These are phyloP conservation scores for Ramaria rubella DNA, from an alignment of 768 basidiomycete species.

Conservation along the genomic window DNA sequence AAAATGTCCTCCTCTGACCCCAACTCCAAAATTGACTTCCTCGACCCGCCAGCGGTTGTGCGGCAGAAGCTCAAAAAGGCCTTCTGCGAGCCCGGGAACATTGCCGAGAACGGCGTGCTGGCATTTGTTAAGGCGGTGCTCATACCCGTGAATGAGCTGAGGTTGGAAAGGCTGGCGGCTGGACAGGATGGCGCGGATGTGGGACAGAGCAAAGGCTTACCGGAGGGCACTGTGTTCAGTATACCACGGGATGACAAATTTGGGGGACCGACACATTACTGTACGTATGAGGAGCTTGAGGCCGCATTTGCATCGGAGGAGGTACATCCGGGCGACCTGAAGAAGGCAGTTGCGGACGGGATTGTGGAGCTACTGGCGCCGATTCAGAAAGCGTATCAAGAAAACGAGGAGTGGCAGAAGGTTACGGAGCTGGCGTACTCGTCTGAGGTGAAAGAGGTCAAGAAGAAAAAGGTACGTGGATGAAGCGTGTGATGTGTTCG, in stretches of 20 bases:
- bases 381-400: slow-evolving; percentile 70
- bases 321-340: slow-evolving; percentile 88
- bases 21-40: slow-evolving; percentile 96
- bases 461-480: slow-evolving; percentile 50
- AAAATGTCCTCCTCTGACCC: slow-evolving; percentile 99
- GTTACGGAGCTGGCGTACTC: slow-evolving; percentile 81
- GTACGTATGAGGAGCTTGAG: slow-evolving; percentile 55
- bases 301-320: slow-evolving; percentile 68
- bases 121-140: slow-evolving; percentile 82
- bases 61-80: slow-evolving; percentile 87
- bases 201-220: slow-evolving; percentile 62
- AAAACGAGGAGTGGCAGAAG: slow-evolving; percentile 73
- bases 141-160: slow-evolving; percentile 77
- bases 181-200: slow-evolving; percentile 42
- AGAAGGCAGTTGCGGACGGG: slow-evolving; percentile 65
- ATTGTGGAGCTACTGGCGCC: slow-evolving; percentile 74
- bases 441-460: slow-evolving; percentile 40
- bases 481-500: not conserved
- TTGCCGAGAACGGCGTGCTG: slow-evolving; percentile 82
- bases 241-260: slow-evolving; percentile 73
- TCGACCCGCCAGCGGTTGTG: slow-evolving; percentile 77
- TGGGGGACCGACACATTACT: slow-evolving; percentile 67
- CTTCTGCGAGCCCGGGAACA: slow-evolving; percentile 91
- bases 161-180: slow-evolving; percentile 44
- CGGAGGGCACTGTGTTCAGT: slow-evolving; percentile 75